Base-by-base conservation (phyloP, 228 moss, liverwort and hornwort genomes). In the Sphagnum fallax region DNA sequence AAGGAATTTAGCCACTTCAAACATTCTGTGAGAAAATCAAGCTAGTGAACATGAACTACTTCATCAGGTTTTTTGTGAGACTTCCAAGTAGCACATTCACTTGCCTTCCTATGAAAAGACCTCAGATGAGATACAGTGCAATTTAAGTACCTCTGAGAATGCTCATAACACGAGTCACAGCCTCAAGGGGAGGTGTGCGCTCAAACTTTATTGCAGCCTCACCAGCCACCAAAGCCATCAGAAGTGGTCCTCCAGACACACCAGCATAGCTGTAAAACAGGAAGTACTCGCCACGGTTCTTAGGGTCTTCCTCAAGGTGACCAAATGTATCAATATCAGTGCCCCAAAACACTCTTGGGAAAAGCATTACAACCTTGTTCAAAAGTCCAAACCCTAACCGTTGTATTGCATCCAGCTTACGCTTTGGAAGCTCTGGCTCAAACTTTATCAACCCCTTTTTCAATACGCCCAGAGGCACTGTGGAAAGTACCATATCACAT, bases 301-400 rank as follows among this genome's bases (percentile, higher is more conserved):
- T 77, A 16, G 81, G 82, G 61, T 89, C 75, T 67, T 87, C 87
- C 74, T 81, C 84, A 49, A 89, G 79, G 52, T 89, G 89, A 50
- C 89, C 89, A 76, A 89, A 89, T 18, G 84, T 84, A 69, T 89
- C 89, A 6, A 83, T 55, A 61, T 73, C 76, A 55, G 69, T 71
- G 61, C 82, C 89, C 89, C 89, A 89, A 65, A 89, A 89, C 13
- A 81, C 82, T 69, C 16, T 75, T 13, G 87, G 84, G 55, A 89
- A 89, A 60, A 89, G 86, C 89, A 89, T 89, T 66, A 87, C 89
- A 65, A 89, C 87, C 79, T 89, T 89, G 75, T 89, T 89, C 63
- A 89, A 66, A 51, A 89, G 79, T 48, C 89, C 89, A 66, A 87
- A 89, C 10, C 89, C 89, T 69, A 89, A 53, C 87, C 84, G 76